Percentiles rank a stretch among this genome's conserved stretches.
Conservation (phyloP, 345 rosid species). For the Mangifera indica region DNA sequence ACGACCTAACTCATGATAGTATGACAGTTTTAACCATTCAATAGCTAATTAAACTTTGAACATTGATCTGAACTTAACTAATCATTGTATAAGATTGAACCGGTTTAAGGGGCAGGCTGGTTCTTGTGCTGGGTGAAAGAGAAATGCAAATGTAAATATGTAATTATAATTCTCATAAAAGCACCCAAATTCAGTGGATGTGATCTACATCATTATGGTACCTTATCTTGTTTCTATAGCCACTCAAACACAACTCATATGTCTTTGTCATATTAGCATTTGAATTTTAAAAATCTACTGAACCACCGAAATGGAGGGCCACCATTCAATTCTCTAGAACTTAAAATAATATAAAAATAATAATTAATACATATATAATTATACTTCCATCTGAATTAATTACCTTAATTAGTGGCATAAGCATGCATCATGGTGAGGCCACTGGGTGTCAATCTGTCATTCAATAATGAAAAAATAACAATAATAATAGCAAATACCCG, state of each 20-base stretch:
- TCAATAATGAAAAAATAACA: no score
- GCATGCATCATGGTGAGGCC: neutral
- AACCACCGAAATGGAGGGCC: conserved; percentile 3
- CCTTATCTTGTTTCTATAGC: neutral
- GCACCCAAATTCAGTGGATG: conserved; percentile 2
- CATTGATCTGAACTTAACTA: no score
- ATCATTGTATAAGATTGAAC: no score
- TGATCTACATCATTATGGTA: neutral
- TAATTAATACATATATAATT: no score
- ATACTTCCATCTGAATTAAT: neutral
- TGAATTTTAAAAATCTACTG: neutral
- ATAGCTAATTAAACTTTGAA: no score
- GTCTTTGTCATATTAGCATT: conserved; percentile 3
- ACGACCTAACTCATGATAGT: no score
- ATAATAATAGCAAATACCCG: neutral
- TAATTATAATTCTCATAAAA: neutral
- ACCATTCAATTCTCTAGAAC: neutral
- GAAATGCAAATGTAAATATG: neutral
- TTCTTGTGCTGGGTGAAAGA: neutral
- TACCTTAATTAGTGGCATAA: neutral
- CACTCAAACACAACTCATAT: conserved; percentile 1
- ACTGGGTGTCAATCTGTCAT: no score
- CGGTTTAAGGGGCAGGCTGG: no score
- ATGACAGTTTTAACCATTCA: no score
- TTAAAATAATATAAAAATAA: neutral